Base-by-base conservation (phyloP, 179 eudicot species). In the Heliamphora pulchella region DNA sequence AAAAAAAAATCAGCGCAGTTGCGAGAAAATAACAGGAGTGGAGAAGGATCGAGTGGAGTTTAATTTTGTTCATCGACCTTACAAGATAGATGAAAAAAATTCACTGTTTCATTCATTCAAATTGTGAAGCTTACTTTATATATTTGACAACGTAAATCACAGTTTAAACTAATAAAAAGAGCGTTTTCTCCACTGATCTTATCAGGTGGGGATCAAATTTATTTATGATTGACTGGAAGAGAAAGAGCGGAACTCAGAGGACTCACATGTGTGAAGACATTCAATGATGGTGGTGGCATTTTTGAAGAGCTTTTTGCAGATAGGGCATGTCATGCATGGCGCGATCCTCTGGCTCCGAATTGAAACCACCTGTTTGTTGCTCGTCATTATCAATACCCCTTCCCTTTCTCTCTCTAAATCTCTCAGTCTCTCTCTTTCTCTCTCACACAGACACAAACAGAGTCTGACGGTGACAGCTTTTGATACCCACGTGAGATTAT, bases 251-350 rank as follows among this genome's bases (percentile, higher is more conserved):
- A 61, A 47, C 7, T 43, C 48, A 67, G 67, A 18, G 66, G 14
- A n/a, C 8, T 50, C 77, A 82, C 84, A 82, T 22, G 77, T 70
- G 58, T 82, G 84, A 72, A 78, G 81, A 54, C 84, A 82, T 53
- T 82, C 84, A 50, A 47, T 58, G 54, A 78, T 71, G 74, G 71
- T 61, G 10, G 80, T 76, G 41, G 84, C 81, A 18, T 82, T 59
- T 5, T 11, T 82, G 50, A 78, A 31, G 64, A 82, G 62, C 72
- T 53, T 41, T 3, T 82, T 17, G 81, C 84, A 82, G 78, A 82
- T 78, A 4, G 73, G 78, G 65, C 84, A 82, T 13, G 67, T 72
- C 78, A 82, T 41, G 71, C 44, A 78, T 64, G 64, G 14, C 0
- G 18, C 22, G 20, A 82, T 5, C 43, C 3, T 9, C 8, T 64